Base-by-base conservation (phyloP, 2,329 filamentous ascomycete species). In the Sporothrix dimorphospora region DNA sequence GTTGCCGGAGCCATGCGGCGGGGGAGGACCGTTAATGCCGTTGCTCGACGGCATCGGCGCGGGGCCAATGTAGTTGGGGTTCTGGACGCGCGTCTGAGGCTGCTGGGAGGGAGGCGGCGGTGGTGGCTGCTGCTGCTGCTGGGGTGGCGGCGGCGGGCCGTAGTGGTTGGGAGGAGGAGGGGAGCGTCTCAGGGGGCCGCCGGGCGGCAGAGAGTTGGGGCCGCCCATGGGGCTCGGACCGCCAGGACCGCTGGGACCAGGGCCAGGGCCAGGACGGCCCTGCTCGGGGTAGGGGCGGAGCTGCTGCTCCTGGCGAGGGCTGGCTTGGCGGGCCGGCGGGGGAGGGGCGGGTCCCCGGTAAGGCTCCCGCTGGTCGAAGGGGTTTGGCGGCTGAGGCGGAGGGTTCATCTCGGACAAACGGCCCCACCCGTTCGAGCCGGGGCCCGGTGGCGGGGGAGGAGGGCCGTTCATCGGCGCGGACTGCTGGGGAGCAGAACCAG, bases 381-480 rank as follows among this genome's bases (percentile, higher is more conserved):
- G 92, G 77, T 96, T 95, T 34, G 91, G 85, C 51, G 91, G 91
- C 79, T 94, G 92, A 61, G 92, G 91, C 57, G 91, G 87, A 65
- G 87, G 87, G 77, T 91, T 94, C 74, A 97, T 90, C 75, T 96
- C 94, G 73, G 92, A 93, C 74, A 97, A 87, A 72, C 92, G 87
- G 69, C 85, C 83, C 81, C 87, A 89, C 76, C 86, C 85, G 76
- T 85, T 88, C 34, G 85, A 83, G n/a, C 85, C 85, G 40, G 84
- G 83, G 47, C 84, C 85, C 4, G 90, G 90, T 73, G 88, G 79
- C 65, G 86, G 87, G 72, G 89, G 90, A 51, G 88, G 87, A 51
- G 88, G 87, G 83, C 80, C 79, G 77, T 81, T 76, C 78, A 76
- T 75, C 3, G 77, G 81, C 72, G 82, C 83, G 61, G 82, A 80